phyloP scores from a whole-genome alignment of 345 rosid genomes.

The Citrus medica region DNA sequence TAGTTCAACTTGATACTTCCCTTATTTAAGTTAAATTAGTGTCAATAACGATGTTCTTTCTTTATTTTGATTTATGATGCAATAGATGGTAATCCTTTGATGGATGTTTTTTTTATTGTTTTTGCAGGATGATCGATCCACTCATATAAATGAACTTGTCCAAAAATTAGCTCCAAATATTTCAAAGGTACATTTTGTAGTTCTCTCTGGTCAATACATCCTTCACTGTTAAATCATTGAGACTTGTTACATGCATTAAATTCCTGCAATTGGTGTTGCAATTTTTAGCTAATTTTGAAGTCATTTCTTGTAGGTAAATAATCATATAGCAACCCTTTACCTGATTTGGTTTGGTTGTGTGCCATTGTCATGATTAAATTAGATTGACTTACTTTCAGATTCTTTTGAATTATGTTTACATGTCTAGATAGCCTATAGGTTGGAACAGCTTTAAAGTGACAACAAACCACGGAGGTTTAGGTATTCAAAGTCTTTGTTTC shows the following conservation, averaged over 20 bases:
- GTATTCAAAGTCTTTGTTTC: not conserved
- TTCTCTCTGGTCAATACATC: conserved; percentile 10
- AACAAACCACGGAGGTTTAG: not conserved
- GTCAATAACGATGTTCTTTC: not conserved
- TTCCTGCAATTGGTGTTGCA: not conserved
- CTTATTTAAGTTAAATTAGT: not conserved
- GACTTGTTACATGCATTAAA: not conserved
- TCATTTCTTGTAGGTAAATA: not conserved
- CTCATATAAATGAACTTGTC: conserved; percentile 45
- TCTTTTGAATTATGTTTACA: not conserved
- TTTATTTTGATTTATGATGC: not conserved
- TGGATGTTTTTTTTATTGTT: conserved; percentile 6
- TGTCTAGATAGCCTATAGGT: not conserved
- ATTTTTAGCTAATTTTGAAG: not conserved
- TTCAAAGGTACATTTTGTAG: conserved; percentile 44
- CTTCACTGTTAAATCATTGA: not conserved
- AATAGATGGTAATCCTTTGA: not conserved
- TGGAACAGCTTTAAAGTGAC: not conserved
- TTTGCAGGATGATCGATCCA: conserved; percentile 45
- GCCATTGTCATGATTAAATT: not conserved
- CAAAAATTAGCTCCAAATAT: conserved; percentile 41
- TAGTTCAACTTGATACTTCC: not conserved
- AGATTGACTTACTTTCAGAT: not conserved
- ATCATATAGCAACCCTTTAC: not conserved
- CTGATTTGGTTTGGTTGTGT: not conserved